Conservation (phyloP, 805 yeast genomes). For the Myxozyma sirexii region DNA sequence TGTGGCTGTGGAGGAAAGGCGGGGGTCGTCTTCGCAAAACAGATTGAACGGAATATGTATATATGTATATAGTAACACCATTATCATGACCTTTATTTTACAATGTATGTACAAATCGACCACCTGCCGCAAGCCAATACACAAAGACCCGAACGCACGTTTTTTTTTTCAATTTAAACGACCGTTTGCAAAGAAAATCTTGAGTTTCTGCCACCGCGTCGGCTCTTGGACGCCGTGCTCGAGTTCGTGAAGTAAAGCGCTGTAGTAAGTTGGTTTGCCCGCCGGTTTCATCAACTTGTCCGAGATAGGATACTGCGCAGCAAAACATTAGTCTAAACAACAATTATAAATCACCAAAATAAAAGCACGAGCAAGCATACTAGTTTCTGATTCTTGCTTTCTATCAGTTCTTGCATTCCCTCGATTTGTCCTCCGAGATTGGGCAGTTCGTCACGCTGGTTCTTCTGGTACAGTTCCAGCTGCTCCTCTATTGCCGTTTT, state of each 20-base stretch:
- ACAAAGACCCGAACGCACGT: background rate
- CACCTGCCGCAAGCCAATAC: background rate
- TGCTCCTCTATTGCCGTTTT: slow-evolving; percentile 18
- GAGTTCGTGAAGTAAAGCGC: slow-evolving; percentile 19
- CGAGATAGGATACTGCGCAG: slow-evolving; percentile 29
- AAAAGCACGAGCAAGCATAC: slow-evolving; percentile 3
- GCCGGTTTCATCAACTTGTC: slow-evolving; percentile 33
- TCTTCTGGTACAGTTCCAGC: background rate
- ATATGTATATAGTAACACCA: background rate
- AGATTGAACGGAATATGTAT: slow-evolving; percentile 9
- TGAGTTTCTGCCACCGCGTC: slow-evolving; percentile 18
- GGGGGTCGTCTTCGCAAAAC: slow-evolving; percentile 33
- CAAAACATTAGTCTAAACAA: background rate
- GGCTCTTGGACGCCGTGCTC: slow-evolving; percentile 25
- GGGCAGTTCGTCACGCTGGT: slow-evolving; percentile 8
- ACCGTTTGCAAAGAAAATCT: slow-evolving; percentile 16
- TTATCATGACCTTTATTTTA: background rate
- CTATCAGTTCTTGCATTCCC: slow-evolving; percentile 14
- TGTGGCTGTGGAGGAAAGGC: slow-evolving; percentile 76
- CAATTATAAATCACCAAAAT: background rate
- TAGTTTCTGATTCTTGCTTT: slow-evolving; percentile 8
- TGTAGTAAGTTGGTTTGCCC: slow-evolving; percentile 36
- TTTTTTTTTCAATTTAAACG: background rate
- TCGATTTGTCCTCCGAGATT: slow-evolving; percentile 11
- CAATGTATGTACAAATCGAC: background rate